A percentile compares a stretch with the other conserved stretches of the same genome.
These are phyloP conservation scores for Nitzschia palea DNA, from an alignment of 108 stramenopile species.

Conservation along the genomic window DNA sequence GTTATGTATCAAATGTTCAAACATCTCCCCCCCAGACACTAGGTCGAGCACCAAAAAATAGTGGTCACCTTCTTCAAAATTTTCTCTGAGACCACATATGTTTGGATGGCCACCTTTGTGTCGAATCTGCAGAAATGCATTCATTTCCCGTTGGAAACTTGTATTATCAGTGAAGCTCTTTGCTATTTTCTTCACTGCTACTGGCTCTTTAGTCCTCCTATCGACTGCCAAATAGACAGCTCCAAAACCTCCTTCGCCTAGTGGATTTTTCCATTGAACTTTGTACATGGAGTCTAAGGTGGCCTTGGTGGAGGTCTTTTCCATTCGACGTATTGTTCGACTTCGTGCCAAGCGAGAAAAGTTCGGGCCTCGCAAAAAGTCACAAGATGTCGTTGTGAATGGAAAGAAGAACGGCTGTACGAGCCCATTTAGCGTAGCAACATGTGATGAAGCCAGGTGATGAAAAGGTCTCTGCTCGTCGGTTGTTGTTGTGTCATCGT, in stretches of 20 bases:
- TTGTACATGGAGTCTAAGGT: slow-evolving; percentile 21
- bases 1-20: slow-evolving; percentile 75
- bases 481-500: no score
- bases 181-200: slow-evolving; percentile 79
- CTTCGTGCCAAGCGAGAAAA: slow-evolving; percentile 4
- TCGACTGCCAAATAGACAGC: slow-evolving; percentile 67
- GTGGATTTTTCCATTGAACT: slow-evolving; percentile 30
- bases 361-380: slow-evolving; percentile 5
- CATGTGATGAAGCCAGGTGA: no score
- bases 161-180: slow-evolving; percentile 70
- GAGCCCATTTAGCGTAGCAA: no score
- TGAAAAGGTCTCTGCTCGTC: no score
- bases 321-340: slow-evolving; percentile 27
- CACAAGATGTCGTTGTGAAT: slow-evolving; percentile 10
- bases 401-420: neutral
- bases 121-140: slow-evolving; percentile 72
- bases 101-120: slow-evolving; percentile 78
- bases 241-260: slow-evolving; percentile 75
- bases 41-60: slow-evolving; percentile 79
- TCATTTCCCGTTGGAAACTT: slow-evolving; percentile 77
- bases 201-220: slow-evolving; percentile 43
- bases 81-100: slow-evolving; percentile 63
- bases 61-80: slow-evolving; percentile 67
- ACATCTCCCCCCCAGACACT: slow-evolving; percentile 79
- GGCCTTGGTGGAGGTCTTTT: slow-evolving; percentile 19